Evolutionary conservation across 1,284 basidiomycete species (phyloP), one percentile per base, ranked within the genome.

Genomic region (Naganishia liquefaciens): DNA sequence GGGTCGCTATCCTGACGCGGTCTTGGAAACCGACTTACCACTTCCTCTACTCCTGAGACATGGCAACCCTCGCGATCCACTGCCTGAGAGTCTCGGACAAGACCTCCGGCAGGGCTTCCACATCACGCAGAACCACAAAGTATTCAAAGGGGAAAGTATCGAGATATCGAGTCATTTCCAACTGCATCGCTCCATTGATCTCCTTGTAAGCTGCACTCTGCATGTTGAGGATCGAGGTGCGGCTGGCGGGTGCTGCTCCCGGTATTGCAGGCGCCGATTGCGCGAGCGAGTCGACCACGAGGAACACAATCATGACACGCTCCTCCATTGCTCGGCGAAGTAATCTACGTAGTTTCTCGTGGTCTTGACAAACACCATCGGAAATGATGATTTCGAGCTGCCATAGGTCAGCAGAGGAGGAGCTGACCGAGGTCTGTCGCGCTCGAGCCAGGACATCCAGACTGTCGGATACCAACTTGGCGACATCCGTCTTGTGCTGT

Each of bases 141-240:
- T 96, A 96, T 80, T 97, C 93, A 80, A 99, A 99, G 0, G 96
- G 96, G 85, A 99, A 99, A 3, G 91, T 89, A 75, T 98, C 93
- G 71, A 97, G 79, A 77, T 98, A 98, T 54, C 91, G 86, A 72
- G 89, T 84, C 82, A 97, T 87, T 74, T 91, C 86, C 70, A 99
- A 81, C 78, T 97, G 90, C 86, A 94, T 88, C 68, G 79, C 77
- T 23, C 95, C 95, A 68, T 90, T 87, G n/a, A 90, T 85, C 60
- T 84, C 85, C 75, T 87, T 88, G 82, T 94, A 96, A 60, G 88
- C 87, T 21, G 91, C 93, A 70, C 91, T 90, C 69, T 92, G 90
- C 89, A 98, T 96, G 17, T 89, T 87, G 69, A 99, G 80, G 71
- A 99, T 98, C 13, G 93, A 95, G 68, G 68, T 61, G 63, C 74